A percentile compares a stretch with the other conserved stretches of the same genome.
Evolutionary conservation across 495 filamentous ascomycete genomes (phyloP).

Genomic region (Penicillium riverlandense): DNA sequence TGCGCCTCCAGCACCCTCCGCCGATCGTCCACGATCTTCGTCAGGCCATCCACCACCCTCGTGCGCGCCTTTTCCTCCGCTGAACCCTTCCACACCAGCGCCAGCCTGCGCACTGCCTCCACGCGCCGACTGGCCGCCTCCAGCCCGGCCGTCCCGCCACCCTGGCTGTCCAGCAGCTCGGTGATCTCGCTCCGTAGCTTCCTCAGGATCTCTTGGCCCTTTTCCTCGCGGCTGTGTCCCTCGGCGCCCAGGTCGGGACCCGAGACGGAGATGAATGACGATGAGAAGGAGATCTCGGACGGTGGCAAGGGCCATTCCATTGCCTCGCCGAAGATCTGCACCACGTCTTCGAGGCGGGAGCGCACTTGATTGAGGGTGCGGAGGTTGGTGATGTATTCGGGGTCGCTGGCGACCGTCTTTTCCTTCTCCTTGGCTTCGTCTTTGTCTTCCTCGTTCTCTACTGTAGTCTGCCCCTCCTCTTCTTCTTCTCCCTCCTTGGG

Average conservation of each 20-base stretch:
- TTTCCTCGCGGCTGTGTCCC: conserved; percentile 61
- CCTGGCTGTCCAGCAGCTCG: conserved; percentile 50
- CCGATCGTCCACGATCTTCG: conserved; percentile 49
- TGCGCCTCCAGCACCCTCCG: conserved; percentile 49
- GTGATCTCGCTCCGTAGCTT: conserved; percentile 65
- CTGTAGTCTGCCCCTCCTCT: neutral
- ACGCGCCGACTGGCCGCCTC: conserved; percentile 66
- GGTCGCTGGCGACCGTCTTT: conserved; percentile 33
- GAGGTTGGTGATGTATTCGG: conserved; percentile 66
- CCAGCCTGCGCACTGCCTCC: conserved; percentile 62
- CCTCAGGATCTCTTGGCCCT: conserved; percentile 66
- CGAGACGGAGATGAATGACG: conserved; percentile 75
- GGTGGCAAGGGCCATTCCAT: conserved; percentile 90
- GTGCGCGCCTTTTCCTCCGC: conserved; percentile 81
- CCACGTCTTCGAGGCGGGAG: conserved; percentile 71
- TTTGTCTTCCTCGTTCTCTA: neutral
- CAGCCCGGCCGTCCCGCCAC: conserved; percentile 34
- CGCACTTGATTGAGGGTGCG: conserved; percentile 80
- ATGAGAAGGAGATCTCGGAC: conserved; percentile 61
- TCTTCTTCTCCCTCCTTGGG: conserved; percentile 3
- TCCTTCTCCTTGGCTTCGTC: neutral
- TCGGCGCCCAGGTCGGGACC: conserved; percentile 61
- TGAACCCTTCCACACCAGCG: conserved; percentile 83
- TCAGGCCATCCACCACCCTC: conserved; percentile 74
- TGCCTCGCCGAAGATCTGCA: conserved; percentile 83